Conservation (phyloP, 805 yeast species). For the Candida silvatica region DNA sequence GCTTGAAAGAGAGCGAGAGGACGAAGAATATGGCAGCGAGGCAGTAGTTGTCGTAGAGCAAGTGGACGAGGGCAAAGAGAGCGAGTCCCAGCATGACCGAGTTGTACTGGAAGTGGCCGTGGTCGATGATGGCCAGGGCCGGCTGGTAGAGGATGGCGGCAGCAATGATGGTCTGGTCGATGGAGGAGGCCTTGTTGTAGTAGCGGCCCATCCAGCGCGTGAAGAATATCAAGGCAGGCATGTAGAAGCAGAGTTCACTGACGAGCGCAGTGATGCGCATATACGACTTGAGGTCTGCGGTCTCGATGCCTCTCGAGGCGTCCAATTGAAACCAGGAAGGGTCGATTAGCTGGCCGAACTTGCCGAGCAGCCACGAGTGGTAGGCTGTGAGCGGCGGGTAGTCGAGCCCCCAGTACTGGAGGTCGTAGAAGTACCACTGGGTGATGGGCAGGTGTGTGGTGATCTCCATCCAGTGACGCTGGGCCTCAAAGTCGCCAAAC, state of each 20-base stretch:
- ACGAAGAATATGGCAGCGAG: conserved; percentile 74
- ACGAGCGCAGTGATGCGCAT: conserved; percentile 77
- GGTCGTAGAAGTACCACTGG: conserved; percentile 84
- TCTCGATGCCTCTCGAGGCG: conserved; percentile 69
- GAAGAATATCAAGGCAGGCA: conserved; percentile 73
- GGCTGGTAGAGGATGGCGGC: conserved; percentile 84
- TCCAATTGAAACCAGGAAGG: conserved; percentile 71
- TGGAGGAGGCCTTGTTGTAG: conserved; percentile 39
- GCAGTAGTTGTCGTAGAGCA: conserved; percentile 54
- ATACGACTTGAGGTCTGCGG: conserved; percentile 57
- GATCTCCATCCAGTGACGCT: conserved; percentile 95
- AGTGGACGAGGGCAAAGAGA: conserved; percentile 54
- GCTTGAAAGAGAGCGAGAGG: conserved; percentile 76
- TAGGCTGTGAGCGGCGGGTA: conserved; percentile 96
- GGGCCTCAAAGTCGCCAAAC: conserved; percentile 96
- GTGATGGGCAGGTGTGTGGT: conserved; percentile 66
- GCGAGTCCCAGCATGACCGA: conserved; percentile 90
- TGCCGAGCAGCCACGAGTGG: conserved; percentile 78
- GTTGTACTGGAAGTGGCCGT: conserved; percentile 96
- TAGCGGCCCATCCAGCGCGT: conserved; percentile 64
- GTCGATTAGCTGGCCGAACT: conserved; percentile 56
- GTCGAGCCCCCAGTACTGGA: conserved; percentile 93
- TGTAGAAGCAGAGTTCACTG: conserved; percentile 65
- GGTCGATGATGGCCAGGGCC: conserved; percentile 74
- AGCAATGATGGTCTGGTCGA: conserved; percentile 69